phyloP scores from a whole-genome alignment of 768 basidiomycete species.

The Suillus alpinus region DNA sequence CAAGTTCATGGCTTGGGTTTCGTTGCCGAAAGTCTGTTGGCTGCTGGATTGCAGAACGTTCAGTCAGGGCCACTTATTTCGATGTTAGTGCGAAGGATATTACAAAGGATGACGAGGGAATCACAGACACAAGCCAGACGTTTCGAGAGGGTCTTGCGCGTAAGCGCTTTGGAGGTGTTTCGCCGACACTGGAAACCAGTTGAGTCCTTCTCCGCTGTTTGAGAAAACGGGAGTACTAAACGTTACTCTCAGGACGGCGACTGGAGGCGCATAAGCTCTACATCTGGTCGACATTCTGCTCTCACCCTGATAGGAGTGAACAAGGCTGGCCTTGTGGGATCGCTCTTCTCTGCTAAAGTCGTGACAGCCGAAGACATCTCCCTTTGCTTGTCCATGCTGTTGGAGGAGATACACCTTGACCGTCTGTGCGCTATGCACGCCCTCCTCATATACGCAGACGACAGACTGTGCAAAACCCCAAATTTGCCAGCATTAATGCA shows the following conservation, averaged over 20 bases:
- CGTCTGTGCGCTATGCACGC: slow-evolving; percentile 36
- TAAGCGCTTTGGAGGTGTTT: slow-evolving; percentile 9
- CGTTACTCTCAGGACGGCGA: slow-evolving; percentile 15
- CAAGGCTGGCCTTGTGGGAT: slow-evolving; percentile 31
- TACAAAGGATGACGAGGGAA: slow-evolving; percentile 3
- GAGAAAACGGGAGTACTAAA: not conserved
- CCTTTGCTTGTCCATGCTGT: slow-evolving; percentile 27
- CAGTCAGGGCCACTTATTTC: slow-evolving; percentile 6
- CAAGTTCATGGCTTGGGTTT: not conserved
- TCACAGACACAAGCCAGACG: slow-evolving; percentile 2
- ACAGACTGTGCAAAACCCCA: slow-evolving; percentile 29
- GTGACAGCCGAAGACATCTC: slow-evolving; percentile 24
- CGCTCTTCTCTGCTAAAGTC: slow-evolving; percentile 27
- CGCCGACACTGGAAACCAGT: slow-evolving; percentile 13
- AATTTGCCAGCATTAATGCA: slow-evolving; percentile 15
- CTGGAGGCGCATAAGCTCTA: slow-evolving; percentile 5
- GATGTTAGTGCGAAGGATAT: not conserved
- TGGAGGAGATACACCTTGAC: slow-evolving; percentile 18
- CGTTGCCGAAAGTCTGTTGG: slow-evolving; percentile 8
- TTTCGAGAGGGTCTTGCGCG: slow-evolving; percentile 7
- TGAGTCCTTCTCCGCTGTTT: not conserved
- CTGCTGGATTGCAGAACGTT: slow-evolving; percentile 2
- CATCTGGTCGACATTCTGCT: not conserved
- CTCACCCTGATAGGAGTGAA: slow-evolving; percentile 22
- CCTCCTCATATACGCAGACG: slow-evolving; percentile 29